phyloP scores from a whole-genome alignment of 169 alveolate species.

The Plasmodium gonderi region DNA sequence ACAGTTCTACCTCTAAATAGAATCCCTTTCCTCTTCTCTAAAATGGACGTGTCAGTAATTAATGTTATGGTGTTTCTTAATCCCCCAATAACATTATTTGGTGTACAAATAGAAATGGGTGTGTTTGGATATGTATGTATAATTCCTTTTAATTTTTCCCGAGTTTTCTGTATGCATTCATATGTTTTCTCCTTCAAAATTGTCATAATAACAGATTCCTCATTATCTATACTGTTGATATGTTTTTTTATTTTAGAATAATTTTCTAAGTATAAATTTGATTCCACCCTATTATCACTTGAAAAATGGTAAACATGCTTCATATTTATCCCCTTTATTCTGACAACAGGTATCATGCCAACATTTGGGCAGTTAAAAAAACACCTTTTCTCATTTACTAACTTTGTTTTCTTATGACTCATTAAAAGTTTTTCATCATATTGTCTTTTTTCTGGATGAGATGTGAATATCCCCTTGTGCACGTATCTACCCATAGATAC shows the following conservation, averaged over 20 bases:
- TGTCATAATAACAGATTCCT: slow-evolving; percentile 65
- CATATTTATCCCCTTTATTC: not conserved
- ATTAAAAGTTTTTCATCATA: slow-evolving; percentile 1
- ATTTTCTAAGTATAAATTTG: slow-evolving; percentile 55
- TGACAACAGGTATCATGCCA: not conserved
- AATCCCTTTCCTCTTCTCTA: slow-evolving; percentile 93
- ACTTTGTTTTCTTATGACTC: not conserved
- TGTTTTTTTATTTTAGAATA: slow-evolving; percentile 44
- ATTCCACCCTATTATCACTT: slow-evolving; percentile 14
- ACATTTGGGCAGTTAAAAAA: not conserved
- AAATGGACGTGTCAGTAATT: slow-evolving; percentile 93
- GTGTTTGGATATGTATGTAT: slow-evolving; percentile 70
- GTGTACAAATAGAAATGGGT: slow-evolving; percentile 74
- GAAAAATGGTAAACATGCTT: slow-evolving; percentile 9
- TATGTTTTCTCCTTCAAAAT: slow-evolving; percentile 71
- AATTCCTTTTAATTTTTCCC: slow-evolving; percentile 63
- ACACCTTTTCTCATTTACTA: slow-evolving; percentile 9
- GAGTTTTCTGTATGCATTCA: slow-evolving; percentile 71
- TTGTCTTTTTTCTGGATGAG: not conserved
- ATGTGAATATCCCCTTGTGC: not conserved
- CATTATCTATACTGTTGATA: slow-evolving; percentile 62
- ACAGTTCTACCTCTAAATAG: slow-evolving; percentile 90
- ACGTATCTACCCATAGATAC: not conserved
- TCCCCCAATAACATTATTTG: slow-evolving; percentile 83
- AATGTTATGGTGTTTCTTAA: slow-evolving; percentile 94